Percentiles rank a stretch among this genome's conserved stretches.
Evolutionary conservation across 257 asterid species (phyloP).

Genomic region (Nicotiana knightiana): DNA sequence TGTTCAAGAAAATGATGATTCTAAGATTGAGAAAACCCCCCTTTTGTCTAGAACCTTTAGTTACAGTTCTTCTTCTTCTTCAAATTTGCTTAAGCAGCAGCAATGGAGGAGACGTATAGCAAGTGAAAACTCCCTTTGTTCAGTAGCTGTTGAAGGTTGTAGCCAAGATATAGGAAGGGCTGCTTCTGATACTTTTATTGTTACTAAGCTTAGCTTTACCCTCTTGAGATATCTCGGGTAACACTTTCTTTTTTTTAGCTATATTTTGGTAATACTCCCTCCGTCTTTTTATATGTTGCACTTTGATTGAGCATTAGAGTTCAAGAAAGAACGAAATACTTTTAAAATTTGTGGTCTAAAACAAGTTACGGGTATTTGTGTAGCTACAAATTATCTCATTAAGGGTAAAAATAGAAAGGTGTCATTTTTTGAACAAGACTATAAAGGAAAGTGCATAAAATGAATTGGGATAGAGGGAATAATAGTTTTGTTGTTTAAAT

Average conservation of each 20-base stretch:
- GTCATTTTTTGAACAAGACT: too few relatives aligned
- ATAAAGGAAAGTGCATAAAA: too few relatives aligned
- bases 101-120: slow-evolving; percentile 60
- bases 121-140: slow-evolving; percentile 46
- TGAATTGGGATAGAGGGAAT: too few relatives aligned
- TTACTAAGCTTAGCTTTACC: slow-evolving; percentile 50
- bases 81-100: slow-evolving; percentile 38
- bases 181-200: slow-evolving; percentile 49
- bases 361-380: too few relatives aligned
- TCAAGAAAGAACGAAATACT: too few relatives aligned
- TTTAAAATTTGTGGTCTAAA: too few relatives aligned
- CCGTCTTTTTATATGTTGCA: too few relatives aligned
- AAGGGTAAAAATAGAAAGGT: too few relatives aligned
- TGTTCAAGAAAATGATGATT: slow-evolving; percentile 30
- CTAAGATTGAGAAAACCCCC: slow-evolving; percentile 46
- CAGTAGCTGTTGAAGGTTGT: slow-evolving; percentile 19
- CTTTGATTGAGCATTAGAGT: too few relatives aligned
- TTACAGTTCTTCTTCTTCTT: slow-evolving; percentile 23
- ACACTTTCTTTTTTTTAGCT: background rate
- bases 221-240: slow-evolving; percentile 78
- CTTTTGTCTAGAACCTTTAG: slow-evolving; percentile 56
- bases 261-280: background rate
- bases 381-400: too few relatives aligned
- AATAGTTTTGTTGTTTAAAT: background rate
- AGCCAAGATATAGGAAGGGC: slow-evolving; percentile 40